Evolutionary conservation across 148 eudicot species (phyloP).

Genomic region (Rhododendron simsii): DNA sequence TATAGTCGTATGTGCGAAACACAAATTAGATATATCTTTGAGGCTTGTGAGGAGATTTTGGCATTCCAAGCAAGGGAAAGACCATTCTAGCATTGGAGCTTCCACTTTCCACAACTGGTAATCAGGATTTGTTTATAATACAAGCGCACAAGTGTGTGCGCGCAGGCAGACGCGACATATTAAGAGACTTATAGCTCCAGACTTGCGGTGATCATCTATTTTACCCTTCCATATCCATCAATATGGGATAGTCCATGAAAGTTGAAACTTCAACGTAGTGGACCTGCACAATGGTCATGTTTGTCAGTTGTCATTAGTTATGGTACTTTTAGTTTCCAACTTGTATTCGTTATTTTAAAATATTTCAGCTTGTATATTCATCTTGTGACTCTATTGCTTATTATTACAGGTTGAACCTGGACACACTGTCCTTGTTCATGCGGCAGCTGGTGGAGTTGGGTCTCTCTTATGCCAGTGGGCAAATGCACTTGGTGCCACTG

Average conservation of each 20-base stretch:
- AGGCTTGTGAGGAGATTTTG: not conserved
- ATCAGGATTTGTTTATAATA: not conserved
- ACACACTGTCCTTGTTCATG: slow-evolving; percentile 76
- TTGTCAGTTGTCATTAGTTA: not conserved
- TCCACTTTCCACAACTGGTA: not conserved
- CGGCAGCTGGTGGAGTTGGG: slow-evolving; percentile 89
- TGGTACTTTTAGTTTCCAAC: not conserved
- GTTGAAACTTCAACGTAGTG: not conserved
- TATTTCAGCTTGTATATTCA: not conserved
- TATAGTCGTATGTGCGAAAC: too few species aligned
- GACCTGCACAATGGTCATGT: not conserved
- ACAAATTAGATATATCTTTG: not conserved
- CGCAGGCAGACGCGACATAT: not conserved
- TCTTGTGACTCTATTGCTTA: slow-evolving; percentile 2
- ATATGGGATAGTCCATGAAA: not conserved
- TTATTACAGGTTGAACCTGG: slow-evolving; percentile 68
- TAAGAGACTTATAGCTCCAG: not conserved
- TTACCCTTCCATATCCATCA: not conserved
- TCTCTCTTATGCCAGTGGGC: slow-evolving; percentile 88
- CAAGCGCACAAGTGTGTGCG: too few species aligned
- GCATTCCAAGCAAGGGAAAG: not conserved
- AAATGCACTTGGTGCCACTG: slow-evolving; percentile 74
- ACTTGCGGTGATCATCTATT: not conserved
- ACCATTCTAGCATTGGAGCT: not conserved
- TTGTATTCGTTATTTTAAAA: not conserved